Evolutionary conservation across 2,329 filamentous ascomycete genomes (phyloP), one percentile per base, ranked within the genome.

Genomic region (Trichophaea hybrida): DNA sequence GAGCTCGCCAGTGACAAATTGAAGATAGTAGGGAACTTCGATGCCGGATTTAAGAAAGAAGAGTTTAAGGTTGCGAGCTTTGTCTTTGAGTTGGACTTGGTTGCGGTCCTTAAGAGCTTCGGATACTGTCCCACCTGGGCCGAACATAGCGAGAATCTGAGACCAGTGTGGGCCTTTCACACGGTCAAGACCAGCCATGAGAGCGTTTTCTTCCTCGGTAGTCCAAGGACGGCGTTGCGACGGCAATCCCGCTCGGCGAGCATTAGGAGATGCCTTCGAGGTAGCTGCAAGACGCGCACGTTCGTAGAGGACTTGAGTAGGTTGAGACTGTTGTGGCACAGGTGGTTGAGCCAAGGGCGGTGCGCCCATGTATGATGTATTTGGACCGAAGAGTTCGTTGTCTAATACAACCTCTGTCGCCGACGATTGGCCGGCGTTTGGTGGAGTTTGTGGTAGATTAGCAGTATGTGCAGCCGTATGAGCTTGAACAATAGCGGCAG

Each of bases 151-250:
- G 10, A 95, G 75, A 51, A 95, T 95, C 70, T 94, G 88, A 66
- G 86, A 91, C 89, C 89, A 95, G 69, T 95, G 88, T 15, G 89
- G 89, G 0, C 89, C 89, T 70, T 90, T 89, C 51, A 95, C 89
- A 70, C 85, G 82, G 69, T 94, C 89, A 3, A 95, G 79, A 0
- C 89, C 89, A 53, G 85, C 81, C 84, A 95, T 91, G 15, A 95
- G 76, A 0, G 89, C 88, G 71, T 89, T 88, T 70, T 95, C 89
- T 72, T 95, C 89, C 64, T 93, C 87, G 3, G 85, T 83, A 0
- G 85, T 88, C 89, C 89, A 95, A 0, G 89, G 88, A 33, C 89
- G 80, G 35, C 89, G 80, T 67, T 79, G 77, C 56, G 75, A 79
- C 4, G 78, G 78, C 8, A 77, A 70, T 7, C 77, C 77, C 0